Conservation (phyloP, 1,139 yeast genomes). For the Pichia sp. region DNA sequence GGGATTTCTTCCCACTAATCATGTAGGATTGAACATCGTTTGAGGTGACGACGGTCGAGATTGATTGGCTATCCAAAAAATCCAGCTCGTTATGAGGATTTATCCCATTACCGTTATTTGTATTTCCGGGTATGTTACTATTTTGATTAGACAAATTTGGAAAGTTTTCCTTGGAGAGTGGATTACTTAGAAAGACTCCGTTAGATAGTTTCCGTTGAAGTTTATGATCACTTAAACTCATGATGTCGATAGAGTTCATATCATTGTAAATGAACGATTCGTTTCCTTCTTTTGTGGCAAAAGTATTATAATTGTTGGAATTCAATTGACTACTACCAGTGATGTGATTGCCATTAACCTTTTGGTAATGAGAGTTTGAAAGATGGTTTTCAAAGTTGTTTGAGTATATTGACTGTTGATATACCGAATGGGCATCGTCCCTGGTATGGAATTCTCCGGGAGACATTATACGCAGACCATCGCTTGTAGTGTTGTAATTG, state of each 20-base stretch:
- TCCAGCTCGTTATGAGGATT: conserved; percentile 13
- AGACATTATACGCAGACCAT: background rate
- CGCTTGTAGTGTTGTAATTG: background rate
- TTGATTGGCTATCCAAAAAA: conserved; percentile 16
- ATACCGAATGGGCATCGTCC: conserved; percentile 24
- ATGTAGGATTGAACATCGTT: conserved; percentile 3
- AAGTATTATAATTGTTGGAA: background rate
- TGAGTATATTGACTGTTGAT: conserved; percentile 26
- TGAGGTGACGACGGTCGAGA: conserved; percentile 13
- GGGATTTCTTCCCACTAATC: conserved; percentile 11
- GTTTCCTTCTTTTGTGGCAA: conserved; percentile 14
- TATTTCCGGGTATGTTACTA: background rate
- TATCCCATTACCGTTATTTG: background rate
- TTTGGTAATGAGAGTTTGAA: background rate
- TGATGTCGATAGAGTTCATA: conserved; percentile 15
- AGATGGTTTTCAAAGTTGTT: conserved; percentile 15
- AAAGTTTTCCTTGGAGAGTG: conserved; percentile 7
- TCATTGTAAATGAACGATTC: conserved; percentile 31
- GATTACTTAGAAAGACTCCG: conserved; percentile 6
- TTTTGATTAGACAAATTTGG: background rate
- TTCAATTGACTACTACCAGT: background rate
- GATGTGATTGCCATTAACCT: conserved; percentile 2
- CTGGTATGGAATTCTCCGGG: background rate
- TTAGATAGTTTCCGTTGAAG: conserved; percentile 8
- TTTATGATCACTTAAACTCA: conserved; percentile 10